Base-by-base conservation (phyloP, 495 filamentous ascomycete genomes). In the Bombardia bombarda region DNA sequence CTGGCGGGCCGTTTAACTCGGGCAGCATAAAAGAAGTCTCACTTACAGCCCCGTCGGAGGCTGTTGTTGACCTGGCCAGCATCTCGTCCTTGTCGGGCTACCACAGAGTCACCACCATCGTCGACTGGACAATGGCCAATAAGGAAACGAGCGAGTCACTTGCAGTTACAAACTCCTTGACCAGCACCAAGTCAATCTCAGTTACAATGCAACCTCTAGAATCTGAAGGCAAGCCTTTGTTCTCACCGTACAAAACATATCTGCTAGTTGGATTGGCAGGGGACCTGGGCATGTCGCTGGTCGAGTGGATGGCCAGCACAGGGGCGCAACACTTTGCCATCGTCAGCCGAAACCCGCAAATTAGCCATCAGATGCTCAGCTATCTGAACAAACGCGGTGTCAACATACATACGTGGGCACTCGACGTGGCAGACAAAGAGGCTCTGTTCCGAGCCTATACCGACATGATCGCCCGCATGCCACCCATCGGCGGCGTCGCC, bases 261-360 rank as follows among this genome's bases (percentile, higher is more conserved):
- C 53, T 65, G 45, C 59, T 81, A 0, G 57, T 72, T 23, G 77
- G 77, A 3, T 47, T 78, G 1, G 68, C 63, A 10, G 67, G 72
- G 7, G 57, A 57, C 4, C 52, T 79, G 4, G 77, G 74, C 9
- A 47, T 55, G 13, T 73, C 75, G 0, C 49, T 80, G 0, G 70
- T 66, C 40, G 44, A 67, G 12, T 81, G 71, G 72, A 78, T 81
- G 75, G 56, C 65, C 1, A 7, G 32, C 0, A 59, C 68, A 37
- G 76, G 76, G 0, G 75, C 76, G 10, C 35, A 55, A 6, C 60
- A 67, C 39, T 50, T 80, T 14, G 62, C 60, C 16, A 37, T 79
- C 3, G 63, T 70, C 0, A 79, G 72, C 36, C 67, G 76, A 2
- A 60, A 52, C 3, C 74, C 75, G 6, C 32, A 33, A 14, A 33